These are phyloP conservation scores for Polytrichum commune DNA, from an alignment of 225 moss, liverwort and hornwort species.

Conservation along the genomic window DNA sequence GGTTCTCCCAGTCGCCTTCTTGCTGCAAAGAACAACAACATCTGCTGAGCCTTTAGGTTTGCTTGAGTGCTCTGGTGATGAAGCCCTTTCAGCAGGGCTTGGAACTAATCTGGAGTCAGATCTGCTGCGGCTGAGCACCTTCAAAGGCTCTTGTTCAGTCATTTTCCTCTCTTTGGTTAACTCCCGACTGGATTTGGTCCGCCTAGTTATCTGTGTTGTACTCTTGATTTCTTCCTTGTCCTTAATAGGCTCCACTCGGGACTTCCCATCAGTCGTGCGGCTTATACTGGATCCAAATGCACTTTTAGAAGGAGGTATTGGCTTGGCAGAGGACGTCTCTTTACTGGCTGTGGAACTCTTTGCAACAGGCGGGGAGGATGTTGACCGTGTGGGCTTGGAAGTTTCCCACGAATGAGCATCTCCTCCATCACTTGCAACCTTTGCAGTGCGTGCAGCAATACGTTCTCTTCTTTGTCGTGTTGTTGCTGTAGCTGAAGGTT, in stretches of 20 bases:
- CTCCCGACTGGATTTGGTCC: slow-evolving; percentile 25
- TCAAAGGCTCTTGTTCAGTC: slow-evolving; percentile 15
- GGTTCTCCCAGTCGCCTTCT: slow-evolving; percentile 6
- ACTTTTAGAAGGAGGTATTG: slow-evolving; percentile 24
- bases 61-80: slow-evolving; percentile 13
- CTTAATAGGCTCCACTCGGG: slow-evolving; percentile 17
- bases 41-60: slow-evolving; percentile 20
- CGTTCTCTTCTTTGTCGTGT: slow-evolving; percentile 32
- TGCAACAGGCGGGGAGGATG: slow-evolving; percentile 20
- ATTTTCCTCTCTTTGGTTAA: slow-evolving; percentile 10
- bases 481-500: slow-evolving; percentile 24
- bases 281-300: slow-evolving; percentile 39
- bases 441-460: slow-evolving; percentile 45
- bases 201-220: slow-evolving; percentile 19
- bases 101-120: slow-evolving; percentile 19
- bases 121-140: slow-evolving; percentile 11
- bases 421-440: slow-evolving; percentile 19
- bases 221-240: slow-evolving; percentile 18
- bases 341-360: slow-evolving; percentile 3
- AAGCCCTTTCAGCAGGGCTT: slow-evolving; percentile 6
- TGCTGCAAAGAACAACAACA: slow-evolving; percentile 19
- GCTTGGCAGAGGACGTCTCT: slow-evolving; percentile 5
- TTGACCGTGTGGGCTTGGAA: slow-evolving; percentile 24
- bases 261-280: slow-evolving; percentile 22
- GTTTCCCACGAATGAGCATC: slow-evolving; percentile 19